Evolutionary conservation across 2,329 filamentous ascomycete genomes (phyloP).

Genomic region (Ceratocystis cubensis): DNA sequence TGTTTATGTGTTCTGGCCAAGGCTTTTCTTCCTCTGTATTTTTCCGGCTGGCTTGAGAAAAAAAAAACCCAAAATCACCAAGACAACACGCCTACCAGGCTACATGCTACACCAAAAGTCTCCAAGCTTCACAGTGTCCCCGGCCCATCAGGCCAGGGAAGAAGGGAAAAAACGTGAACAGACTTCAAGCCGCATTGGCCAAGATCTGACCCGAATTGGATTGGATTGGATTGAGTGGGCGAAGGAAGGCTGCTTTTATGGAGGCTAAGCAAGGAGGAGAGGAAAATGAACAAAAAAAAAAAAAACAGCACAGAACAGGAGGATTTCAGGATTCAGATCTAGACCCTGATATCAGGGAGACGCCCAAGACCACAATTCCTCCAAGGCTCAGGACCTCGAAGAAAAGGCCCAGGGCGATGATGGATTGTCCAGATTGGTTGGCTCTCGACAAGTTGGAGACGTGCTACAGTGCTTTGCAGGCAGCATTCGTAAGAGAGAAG

Average conservation of each 20-base stretch:
- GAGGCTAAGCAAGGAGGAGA: not conserved
- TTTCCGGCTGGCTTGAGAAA: not conserved
- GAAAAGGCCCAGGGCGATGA: too few relatives aligned
- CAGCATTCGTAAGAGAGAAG: too few relatives aligned
- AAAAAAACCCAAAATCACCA: not conserved
- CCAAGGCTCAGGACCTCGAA: too few relatives aligned
- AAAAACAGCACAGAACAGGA: not conserved
- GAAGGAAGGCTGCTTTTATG: not conserved
- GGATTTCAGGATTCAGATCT: not conserved
- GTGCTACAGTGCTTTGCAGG: too few relatives aligned
- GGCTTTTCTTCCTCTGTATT: not conserved
- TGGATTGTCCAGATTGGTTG: too few relatives aligned
- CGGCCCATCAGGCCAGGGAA: not conserved
- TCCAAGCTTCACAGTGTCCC: not conserved
- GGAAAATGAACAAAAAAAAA: not conserved
- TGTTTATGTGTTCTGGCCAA: not conserved
- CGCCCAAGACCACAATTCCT: too few relatives aligned
- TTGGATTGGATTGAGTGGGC: not conserved
- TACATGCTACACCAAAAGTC: not conserved
- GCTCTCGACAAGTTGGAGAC: too few relatives aligned
- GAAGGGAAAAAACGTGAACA: not conserved
- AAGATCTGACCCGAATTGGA: not conserved
- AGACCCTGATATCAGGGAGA: too few relatives aligned
- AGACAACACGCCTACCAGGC: not conserved
- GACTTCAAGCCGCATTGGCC: not conserved